Evolutionary conservation across 345 rosid species (phyloP).

Genomic region (Eucalyptus brandiana): DNA sequence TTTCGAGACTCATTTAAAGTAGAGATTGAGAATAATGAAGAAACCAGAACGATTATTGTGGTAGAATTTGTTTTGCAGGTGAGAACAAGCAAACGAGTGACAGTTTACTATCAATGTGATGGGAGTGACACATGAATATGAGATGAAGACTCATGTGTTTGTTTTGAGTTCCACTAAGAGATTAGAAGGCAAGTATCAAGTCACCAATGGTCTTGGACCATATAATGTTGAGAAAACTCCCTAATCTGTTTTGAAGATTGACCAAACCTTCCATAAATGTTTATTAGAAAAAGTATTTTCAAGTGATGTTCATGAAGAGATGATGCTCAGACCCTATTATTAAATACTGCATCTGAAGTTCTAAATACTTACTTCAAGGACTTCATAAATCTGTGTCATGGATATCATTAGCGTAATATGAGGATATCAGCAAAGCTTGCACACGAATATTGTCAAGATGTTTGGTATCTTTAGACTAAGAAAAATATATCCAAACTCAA

Average conservation of each 20-base stretch:
- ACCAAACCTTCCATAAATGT: background rate
- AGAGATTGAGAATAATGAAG: background rate
- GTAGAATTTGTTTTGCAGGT: background rate
- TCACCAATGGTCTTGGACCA: constrained; percentile 51
- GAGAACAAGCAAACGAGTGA: background rate
- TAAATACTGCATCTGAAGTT: no score
- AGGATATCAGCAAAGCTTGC: no score
- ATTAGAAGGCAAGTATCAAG: constrained; percentile 41
- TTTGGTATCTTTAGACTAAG: no score
- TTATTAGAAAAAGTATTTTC: background rate
- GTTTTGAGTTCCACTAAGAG: background rate
- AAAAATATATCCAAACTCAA: no score
- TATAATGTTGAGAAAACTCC: background rate
- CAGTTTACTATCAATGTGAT: background rate
- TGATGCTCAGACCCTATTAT: background rate
- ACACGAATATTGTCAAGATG: no score
- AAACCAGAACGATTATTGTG: background rate
- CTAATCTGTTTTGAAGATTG: background rate
- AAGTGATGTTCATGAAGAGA: background rate
- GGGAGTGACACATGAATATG: constrained; percentile 7
- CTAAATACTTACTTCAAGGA: no score
- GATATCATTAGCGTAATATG: no score
- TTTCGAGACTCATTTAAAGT: background rate
- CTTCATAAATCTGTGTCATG: no score
- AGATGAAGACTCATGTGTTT: constrained; percentile 33